Percentiles rank a stretch among this genome's conserved stretches.
Evolutionary conservation across 495 filamentous ascomycete species (phyloP).

Genomic region (Parmelia sp.): DNA sequence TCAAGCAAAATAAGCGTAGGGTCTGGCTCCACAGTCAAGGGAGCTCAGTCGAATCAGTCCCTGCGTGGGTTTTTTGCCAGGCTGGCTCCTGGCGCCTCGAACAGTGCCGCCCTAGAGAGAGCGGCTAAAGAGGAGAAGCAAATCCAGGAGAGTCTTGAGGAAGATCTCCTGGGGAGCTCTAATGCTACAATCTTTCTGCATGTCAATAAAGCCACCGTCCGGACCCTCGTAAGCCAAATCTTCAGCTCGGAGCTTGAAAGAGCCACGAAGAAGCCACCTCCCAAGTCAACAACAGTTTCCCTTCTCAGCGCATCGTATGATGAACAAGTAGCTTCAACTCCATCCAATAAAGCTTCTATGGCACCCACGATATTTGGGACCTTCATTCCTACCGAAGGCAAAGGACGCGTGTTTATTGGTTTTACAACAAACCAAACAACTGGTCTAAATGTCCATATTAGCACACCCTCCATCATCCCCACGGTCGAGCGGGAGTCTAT

Average conservation of each 20-base stretch:
- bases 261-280: slow-evolving; percentile 94
- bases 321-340: slow-evolving; percentile 53
- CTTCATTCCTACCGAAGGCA: slow-evolving; percentile 73
- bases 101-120: slow-evolving; percentile 38
- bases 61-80: slow-evolving; percentile 76
- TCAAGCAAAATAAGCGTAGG: slow-evolving; percentile 34
- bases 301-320: slow-evolving; percentile 89
- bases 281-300: slow-evolving; percentile 73
- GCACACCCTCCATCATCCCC: slow-evolving; percentile 94
- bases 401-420: slow-evolving; percentile 90
- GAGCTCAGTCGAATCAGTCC: slow-evolving; percentile 43
- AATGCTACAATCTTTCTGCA: slow-evolving; percentile 79
- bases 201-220: slow-evolving; percentile 75
- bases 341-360: slow-evolving; percentile 49
- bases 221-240: slow-evolving; percentile 56
- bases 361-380: slow-evolving; percentile 78
- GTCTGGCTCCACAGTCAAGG: slow-evolving; percentile 21
- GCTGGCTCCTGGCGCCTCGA: slow-evolving; percentile 49
- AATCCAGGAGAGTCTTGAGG: slow-evolving; percentile 49
- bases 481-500: slow-evolving; percentile 98
- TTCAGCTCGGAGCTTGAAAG: slow-evolving; percentile 86
- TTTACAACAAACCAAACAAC: slow-evolving; percentile 98
- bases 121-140: slow-evolving; percentile 46
- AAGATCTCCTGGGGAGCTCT: slow-evolving; percentile 60
- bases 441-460: slow-evolving; percentile 89